Conservation (phyloP, 208 protist genomes). For the Wallacemonas rigidus region DNA sequence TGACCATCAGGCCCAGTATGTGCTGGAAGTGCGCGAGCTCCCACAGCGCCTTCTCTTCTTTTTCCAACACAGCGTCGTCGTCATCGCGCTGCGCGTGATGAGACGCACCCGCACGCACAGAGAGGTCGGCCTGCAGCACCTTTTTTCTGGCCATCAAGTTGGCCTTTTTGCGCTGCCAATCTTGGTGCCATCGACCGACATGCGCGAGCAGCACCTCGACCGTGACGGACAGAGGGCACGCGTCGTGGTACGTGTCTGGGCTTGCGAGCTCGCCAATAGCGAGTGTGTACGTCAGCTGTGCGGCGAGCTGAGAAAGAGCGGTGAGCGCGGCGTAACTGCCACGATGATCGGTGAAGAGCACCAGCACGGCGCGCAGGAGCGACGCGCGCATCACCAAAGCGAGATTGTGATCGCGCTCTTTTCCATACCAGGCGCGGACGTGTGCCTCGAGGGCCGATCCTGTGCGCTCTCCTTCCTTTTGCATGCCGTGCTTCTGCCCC, state of each 20-base stretch:
- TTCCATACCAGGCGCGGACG: background rate
- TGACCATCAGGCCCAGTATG: slow-evolving; percentile 31
- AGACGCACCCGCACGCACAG: background rate
- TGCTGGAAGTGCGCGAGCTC: slow-evolving; percentile 21
- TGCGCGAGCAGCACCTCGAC: background rate
- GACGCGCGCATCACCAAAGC: background rate
- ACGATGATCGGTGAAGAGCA: background rate
- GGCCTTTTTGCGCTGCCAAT: background rate
- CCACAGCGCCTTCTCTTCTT: slow-evolving; percentile 17
- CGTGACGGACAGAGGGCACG: background rate
- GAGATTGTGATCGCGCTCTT: background rate
- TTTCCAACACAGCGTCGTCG: background rate
- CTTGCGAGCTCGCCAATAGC: too few relatives aligned
- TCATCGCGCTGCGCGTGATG: background rate
- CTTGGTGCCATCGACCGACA: background rate
- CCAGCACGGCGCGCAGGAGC: background rate
- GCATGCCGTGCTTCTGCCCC: background rate
- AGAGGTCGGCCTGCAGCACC: slow-evolving; percentile 20
- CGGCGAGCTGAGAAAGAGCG: background rate
- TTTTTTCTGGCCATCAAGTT: background rate
- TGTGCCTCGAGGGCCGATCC: background rate
- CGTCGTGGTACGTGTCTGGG: background rate
- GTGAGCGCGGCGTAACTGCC: background rate
- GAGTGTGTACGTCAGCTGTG: background rate
- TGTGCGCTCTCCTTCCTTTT: background rate